These are phyloP conservation scores for Camelina hispida DNA, from an alignment of 345 rosid species.

Conservation along the genomic window DNA sequence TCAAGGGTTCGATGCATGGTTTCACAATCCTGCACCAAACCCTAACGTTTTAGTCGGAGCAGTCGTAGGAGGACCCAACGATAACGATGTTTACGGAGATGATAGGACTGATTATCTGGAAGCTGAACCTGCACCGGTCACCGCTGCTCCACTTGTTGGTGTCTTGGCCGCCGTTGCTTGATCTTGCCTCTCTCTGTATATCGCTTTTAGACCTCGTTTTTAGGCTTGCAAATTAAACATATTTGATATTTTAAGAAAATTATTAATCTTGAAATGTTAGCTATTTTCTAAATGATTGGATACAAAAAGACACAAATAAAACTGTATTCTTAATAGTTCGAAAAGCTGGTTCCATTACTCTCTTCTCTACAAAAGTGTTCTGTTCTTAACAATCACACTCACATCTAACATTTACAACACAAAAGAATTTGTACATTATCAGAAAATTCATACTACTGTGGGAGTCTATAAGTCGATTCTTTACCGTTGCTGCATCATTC, in stretches of 20 bases:
- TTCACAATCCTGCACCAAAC: conserved; percentile 47
- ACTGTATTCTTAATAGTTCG: background rate
- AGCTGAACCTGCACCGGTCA: conserved; percentile 56
- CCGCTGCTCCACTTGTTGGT: conserved; percentile 65
- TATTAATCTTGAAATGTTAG: background rate
- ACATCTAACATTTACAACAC: conserved; percentile 35
- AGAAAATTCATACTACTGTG: conserved; percentile 16
- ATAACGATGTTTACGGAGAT: conserved; percentile 58
- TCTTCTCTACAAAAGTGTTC: conserved; percentile 35
- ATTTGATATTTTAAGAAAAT: background rate
- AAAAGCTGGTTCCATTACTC: conserved; percentile 8
- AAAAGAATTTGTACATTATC: conserved; percentile 22
- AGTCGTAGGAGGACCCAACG: conserved; percentile 73
- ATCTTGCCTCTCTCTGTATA: background rate
- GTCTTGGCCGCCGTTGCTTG: conserved; percentile 59
- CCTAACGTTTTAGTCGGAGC: conserved; percentile 68
- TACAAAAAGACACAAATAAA: background rate
- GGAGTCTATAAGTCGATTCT: conserved; percentile 3
- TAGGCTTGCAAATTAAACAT: background rate
- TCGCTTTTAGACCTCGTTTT: background rate
- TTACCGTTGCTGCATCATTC: conserved; percentile 46
- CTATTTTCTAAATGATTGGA: background rate
- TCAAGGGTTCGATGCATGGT: conserved; percentile 63
- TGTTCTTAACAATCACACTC: conserved; percentile 8
- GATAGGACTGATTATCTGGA: conserved; percentile 54